phyloP scores from a whole-genome alignment of 371 early-diverging fungal species.

The Blastocladiella emersonii region DNA sequence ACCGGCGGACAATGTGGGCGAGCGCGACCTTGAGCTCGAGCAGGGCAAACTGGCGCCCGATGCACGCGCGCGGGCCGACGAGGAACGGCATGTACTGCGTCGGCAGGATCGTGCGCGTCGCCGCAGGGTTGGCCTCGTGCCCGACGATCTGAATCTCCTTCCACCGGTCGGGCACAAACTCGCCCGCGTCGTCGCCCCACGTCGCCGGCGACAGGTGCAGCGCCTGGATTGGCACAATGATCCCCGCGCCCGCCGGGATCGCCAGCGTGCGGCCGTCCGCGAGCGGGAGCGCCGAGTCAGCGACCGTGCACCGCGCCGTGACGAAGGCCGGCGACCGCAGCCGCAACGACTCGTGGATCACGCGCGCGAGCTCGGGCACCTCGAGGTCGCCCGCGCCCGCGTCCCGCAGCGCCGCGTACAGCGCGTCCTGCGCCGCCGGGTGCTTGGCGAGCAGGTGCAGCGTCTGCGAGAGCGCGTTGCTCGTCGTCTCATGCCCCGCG shows the following conservation, averaged over 20 bases:
- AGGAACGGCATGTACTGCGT: conserved; percentile 3
- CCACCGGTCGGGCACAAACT: neutral
- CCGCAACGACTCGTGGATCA: neutral
- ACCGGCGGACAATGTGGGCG: neutral
- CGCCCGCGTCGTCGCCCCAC: neutral
- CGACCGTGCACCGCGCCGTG: neutral
- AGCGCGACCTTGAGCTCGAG: neutral
- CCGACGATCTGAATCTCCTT: neutral
- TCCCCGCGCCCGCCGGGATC: neutral
- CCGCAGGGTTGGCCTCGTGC: too few relatives aligned
- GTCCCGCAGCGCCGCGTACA: conserved; percentile 21
- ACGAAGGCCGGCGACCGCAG: neutral
- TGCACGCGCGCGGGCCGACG: neutral
- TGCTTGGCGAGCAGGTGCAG: neutral
- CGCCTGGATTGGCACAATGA: neutral
- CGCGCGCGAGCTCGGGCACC: neutral
- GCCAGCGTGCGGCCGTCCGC: neutral
- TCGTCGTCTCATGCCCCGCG: conserved; percentile 10
- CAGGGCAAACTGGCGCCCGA: neutral
- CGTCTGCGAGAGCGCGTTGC: neutral
- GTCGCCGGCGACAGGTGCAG: neutral
- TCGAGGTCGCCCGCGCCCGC: neutral
- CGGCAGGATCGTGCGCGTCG: conserved; percentile 3
- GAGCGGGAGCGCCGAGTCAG: neutral
- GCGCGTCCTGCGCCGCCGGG: conserved; percentile 31